Percentiles rank a stretch among this genome's conserved stretches.
Conservation (phyloP, 2,329 filamentous ascomycete genomes). For the Pseudogymnoascus verrucosus region DNA sequence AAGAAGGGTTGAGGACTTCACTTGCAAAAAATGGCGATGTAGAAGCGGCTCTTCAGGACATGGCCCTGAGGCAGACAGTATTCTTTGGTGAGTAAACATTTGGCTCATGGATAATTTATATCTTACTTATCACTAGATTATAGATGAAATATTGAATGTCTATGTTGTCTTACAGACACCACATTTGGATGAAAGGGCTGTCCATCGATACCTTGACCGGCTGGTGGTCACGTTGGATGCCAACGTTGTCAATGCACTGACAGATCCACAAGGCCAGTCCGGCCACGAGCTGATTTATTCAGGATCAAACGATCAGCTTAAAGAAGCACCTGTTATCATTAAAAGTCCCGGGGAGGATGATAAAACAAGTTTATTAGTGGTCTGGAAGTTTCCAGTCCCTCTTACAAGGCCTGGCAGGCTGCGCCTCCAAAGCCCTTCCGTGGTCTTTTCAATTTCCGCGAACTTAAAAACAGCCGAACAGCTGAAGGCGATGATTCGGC, state of each 20-base stretch:
- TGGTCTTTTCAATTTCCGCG: constrained; percentile 57
- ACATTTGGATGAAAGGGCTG: constrained; percentile 45
- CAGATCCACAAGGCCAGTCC: constrained; percentile 31
- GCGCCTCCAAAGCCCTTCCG: constrained; percentile 56
- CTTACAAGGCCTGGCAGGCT: constrained; percentile 49
- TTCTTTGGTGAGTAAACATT: constrained; percentile 57
- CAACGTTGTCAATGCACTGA: constrained; percentile 51
- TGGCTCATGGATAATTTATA: constrained; percentile 24
- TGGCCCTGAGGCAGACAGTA: constrained; percentile 55
- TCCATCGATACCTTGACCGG: constrained; percentile 52
- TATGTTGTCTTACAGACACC: constrained; percentile 62
- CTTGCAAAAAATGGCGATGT: constrained; percentile 18
- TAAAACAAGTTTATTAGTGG: constrained; percentile 40
- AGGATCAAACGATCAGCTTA: constrained; percentile 41
- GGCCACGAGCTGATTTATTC: constrained; percentile 54
- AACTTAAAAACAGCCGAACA: constrained; percentile 47
- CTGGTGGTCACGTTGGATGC: constrained; percentile 61
- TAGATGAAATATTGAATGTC: constrained; percentile 67
- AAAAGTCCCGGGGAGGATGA: constrained; percentile 33
- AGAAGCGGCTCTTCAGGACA: constrained; percentile 38
- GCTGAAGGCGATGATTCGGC: constrained; percentile 33
- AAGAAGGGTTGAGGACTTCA: constrained; percentile 40
- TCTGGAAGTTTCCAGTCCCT: constrained; percentile 55
- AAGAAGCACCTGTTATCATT: constrained; percentile 42
- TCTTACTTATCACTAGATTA: constrained; percentile 43